Evolutionary conservation across 257 asterid species (phyloP).

Genomic region (Nicotiana undulata): DNA sequence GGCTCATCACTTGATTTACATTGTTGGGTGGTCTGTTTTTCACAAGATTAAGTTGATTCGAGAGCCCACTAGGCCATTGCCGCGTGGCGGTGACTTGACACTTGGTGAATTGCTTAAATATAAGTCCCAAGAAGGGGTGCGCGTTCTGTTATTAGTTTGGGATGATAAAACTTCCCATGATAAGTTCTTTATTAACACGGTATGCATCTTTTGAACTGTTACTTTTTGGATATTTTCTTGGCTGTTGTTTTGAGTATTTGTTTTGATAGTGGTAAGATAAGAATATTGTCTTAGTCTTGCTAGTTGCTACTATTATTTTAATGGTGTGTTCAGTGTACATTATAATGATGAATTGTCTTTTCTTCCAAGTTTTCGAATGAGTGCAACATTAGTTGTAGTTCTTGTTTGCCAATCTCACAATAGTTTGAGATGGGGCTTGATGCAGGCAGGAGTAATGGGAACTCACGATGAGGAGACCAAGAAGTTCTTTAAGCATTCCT

Average conservation of each 20-base stretch:
- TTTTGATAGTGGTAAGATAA: background rate
- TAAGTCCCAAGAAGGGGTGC: slow-evolving; percentile 90
- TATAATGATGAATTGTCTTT: background rate
- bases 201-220: slow-evolving; percentile 15
- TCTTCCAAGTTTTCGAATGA: background rate
- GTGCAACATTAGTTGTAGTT: background rate
- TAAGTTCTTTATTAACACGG: slow-evolving; percentile 58
- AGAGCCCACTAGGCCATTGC: slow-evolving; percentile 67
- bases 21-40: slow-evolving; percentile 88
- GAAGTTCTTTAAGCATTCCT: slow-evolving; percentile 77
- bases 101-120: slow-evolving; percentile 88
- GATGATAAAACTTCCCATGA: slow-evolving; percentile 91
- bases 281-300: background rate
- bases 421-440: slow-evolving; percentile 8
- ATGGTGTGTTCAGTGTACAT: background rate
- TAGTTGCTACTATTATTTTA: background rate
- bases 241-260: background rate
- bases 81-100: slow-evolving; percentile 78
- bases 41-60: slow-evolving; percentile 66
- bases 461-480: slow-evolving; percentile 92
- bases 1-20: slow-evolving; percentile 86
- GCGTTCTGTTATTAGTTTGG: slow-evolving; percentile 85
- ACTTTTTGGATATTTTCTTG: background rate
- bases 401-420: slow-evolving; percentile 9
- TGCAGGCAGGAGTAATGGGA: slow-evolving; percentile 80